These are phyloP conservation scores for Komagataella pastoris DNA, from an alignment of 805 yeast species.

Conservation along the genomic window DNA sequence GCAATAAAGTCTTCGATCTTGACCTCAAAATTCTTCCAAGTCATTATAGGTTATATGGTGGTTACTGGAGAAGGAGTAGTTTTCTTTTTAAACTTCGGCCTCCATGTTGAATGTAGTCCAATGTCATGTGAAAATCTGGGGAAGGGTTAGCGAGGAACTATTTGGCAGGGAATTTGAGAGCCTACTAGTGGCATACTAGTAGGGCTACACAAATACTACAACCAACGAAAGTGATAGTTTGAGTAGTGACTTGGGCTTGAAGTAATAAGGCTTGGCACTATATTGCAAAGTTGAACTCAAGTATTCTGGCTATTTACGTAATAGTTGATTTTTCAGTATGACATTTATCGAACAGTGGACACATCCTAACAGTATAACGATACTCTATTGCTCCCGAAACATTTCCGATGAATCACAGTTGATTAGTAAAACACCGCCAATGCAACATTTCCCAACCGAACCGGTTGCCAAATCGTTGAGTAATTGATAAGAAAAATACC, in stretches of 20 bases:
- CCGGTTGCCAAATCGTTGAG: background rate
- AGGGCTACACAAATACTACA: no score
- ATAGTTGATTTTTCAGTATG: no score
- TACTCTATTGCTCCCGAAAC: background rate
- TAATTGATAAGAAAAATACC: background rate
- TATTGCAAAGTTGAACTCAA: no score
- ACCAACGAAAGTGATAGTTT: background rate
- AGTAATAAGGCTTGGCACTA: no score
- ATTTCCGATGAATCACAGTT: background rate
- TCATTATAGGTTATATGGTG: background rate
- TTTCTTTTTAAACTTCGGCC: background rate
- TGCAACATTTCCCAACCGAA: background rate
- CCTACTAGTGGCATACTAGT: background rate
- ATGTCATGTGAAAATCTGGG: background rate
- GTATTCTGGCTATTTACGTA: no score
- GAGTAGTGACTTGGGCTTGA: no score
- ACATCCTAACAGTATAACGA: no score
- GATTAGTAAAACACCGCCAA: background rate
- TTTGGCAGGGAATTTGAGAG: background rate
- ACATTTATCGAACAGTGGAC: no score
- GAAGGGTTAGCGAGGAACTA: background rate
- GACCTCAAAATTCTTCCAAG: background rate
- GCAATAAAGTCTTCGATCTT: conserved; percentile 14
- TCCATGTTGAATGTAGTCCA: background rate
- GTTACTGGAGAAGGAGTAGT: background rate